Evolutionary conservation across 306 rosid genomes (phyloP), one percentile per base, ranked within the genome.

Genomic region (Begonia loranthoides): DNA sequence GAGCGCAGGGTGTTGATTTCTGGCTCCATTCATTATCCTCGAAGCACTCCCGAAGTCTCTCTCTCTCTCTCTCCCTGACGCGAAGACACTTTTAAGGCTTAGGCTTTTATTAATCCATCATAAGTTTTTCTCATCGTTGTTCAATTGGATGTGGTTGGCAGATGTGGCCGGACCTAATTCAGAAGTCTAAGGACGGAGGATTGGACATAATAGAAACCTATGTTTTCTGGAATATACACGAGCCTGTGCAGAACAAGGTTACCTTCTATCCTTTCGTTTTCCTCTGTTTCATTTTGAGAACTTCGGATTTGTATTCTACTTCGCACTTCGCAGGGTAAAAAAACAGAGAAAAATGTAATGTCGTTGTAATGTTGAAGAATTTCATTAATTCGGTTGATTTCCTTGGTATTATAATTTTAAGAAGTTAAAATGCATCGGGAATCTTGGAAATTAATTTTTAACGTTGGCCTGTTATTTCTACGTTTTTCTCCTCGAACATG

Each of bases 111-210:
- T 2, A 28, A 28, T 28, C 36, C 9, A 7, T 28, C 9, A 28
- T 28, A 28, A 28, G 36, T 15, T 6, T 11, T 15, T 17, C 22
- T 4, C 9, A 5, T 53, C 45, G 66, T 10, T 44, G 47, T 63
- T 60, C 49, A 12, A 28, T 53, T 59, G 15, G 66, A 52, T 67
- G 64, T 33, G 59, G 15, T 34, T 53, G 66, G 58, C 57, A 90
- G 97, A 90, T 90, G 92, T 90, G 97, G 97, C 94, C 97, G 66
- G 94, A 74, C 70, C 79, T 90, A 48, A 76, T 90, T 55, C 75
- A 78, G 81, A 85, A 85, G 68, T 74, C 97, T 50, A 85, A 85
- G 66, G 97, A 82, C 21, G 97, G 97, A 48, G 97, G 97, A 62
- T 33, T 90, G 69, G 95, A 90, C 69, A 81, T 90, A 41, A 82